Evolutionary conservation across 805 yeast species (phyloP).

Genomic region (Myxozyma melibiosi): DNA sequence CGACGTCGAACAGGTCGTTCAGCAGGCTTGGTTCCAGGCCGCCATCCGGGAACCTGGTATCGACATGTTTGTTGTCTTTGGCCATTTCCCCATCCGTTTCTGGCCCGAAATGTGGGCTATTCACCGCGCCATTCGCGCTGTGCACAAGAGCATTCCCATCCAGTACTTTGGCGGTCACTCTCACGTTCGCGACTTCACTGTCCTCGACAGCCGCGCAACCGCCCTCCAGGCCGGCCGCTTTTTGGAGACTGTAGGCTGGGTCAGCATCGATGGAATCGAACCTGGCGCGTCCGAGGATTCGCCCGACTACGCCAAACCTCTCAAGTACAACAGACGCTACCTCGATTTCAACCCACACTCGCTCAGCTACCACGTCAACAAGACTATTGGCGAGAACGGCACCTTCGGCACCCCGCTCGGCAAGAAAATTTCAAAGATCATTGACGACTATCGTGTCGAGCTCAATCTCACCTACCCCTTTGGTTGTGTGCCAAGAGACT

Average conservation of each 20-base stretch:
- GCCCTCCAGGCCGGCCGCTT: constrained; percentile 93
- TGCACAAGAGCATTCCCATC: constrained; percentile 63
- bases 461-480: constrained; percentile 57
- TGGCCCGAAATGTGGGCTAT: constrained; percentile 58
- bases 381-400: constrained; percentile 28
- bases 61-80: constrained; percentile 71
- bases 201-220: constrained; percentile 64
- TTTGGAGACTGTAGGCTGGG: constrained; percentile 91
- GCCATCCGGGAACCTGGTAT: constrained; percentile 47
- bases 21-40: constrained; percentile 66
- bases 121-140: constrained; percentile 54
- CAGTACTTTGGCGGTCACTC: constrained; percentile 95
- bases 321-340: constrained; percentile 60
- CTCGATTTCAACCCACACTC: constrained; percentile 80
- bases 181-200: constrained; percentile 81
- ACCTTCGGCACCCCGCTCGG: constrained; percentile 63
- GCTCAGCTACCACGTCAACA: constrained; percentile 62
- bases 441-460: constrained; percentile 49
- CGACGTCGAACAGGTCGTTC: constrained; percentile 56
- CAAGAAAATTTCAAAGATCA: constrained; percentile 47
- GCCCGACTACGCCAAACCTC: constrained; percentile 36
- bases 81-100: constrained; percentile 74
- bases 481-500: constrained; percentile 70
- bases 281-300: constrained; percentile 24
- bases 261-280: constrained; percentile 52